A percentile compares a stretch with the other conserved stretches of the same genome.
phyloP scores from a whole-genome alignment of 306 rosid species.

The Potentilla sterilis region DNA sequence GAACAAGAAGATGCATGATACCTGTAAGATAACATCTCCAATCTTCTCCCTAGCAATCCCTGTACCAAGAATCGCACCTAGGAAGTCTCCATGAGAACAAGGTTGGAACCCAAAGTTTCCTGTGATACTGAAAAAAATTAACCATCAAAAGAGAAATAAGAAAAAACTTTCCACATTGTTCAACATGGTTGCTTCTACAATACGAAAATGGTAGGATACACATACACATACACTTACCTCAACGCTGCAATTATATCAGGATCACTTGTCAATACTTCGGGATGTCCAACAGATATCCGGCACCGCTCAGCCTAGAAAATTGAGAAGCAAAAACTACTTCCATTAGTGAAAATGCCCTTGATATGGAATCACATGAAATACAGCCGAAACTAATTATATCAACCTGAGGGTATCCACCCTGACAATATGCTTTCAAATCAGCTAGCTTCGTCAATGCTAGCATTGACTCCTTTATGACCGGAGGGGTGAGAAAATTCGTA shows the following conservation, averaged over 20 bases:
- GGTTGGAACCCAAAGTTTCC: conserved; percentile 83
- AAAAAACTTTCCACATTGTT: conserved; percentile 13
- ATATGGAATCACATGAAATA: not conserved
- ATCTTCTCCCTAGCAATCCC: conserved; percentile 82
- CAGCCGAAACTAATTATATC: conserved; percentile 18
- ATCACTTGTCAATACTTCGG: conserved; percentile 72
- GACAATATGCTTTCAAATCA: conserved; percentile 69
- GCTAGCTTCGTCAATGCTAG: conserved; percentile 67
- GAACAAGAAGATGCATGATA: conserved; percentile 21
- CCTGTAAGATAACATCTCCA: conserved; percentile 90
- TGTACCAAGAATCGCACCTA: conserved; percentile 83
- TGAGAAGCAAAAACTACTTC: conserved; percentile 11
- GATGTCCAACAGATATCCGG: conserved; percentile 82
- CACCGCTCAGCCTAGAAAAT: conserved; percentile 84
- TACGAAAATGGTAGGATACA: conserved; percentile 17
- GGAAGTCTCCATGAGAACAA: conserved; percentile 87
- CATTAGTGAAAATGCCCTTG: not conserved
- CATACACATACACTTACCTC: conserved; percentile 63
- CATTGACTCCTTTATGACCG: conserved; percentile 82
- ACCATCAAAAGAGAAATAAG: conserved; percentile 12
- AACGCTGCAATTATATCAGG: conserved; percentile 83
- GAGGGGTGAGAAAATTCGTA: conserved; percentile 84
- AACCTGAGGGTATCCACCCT: conserved; percentile 98
- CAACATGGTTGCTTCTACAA: conserved; percentile 8
- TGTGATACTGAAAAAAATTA: conserved; percentile 56